A percentile compares a stretch with the other conserved stretches of the same genome.
Conservation (phyloP, 441 rosid genomes). For the Croton laevigatus region DNA sequence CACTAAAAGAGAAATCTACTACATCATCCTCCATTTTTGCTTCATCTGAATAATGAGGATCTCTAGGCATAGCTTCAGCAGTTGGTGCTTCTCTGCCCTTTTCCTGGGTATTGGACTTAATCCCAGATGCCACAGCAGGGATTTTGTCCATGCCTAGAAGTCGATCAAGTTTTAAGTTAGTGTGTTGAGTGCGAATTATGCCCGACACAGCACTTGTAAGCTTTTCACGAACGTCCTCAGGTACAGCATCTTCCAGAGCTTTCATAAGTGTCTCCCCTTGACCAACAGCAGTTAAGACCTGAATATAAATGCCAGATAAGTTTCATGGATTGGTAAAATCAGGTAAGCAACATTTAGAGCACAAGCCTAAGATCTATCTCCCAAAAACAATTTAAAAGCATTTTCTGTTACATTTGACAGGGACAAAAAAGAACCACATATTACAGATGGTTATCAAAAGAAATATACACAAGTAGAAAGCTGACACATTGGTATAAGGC, state of each 20-base stretch:
- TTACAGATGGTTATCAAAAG: conserved; percentile 1
- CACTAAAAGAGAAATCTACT: conserved; percentile 36
- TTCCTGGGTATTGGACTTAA: conserved; percentile 42
- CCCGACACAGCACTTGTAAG: conserved; percentile 66
- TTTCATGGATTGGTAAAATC: conserved; percentile 25
- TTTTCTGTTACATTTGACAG: neutral
- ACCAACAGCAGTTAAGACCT: conserved; percentile 85
- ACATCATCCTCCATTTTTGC: conserved; percentile 39
- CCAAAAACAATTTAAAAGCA: conserved; percentile 8
- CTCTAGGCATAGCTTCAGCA: conserved; percentile 34
- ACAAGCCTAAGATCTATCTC: conserved; percentile 7
- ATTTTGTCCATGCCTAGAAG: conserved; percentile 39
- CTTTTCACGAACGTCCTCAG: conserved; percentile 90
- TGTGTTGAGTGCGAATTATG: conserved; percentile 53
- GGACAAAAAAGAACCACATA: conserved; percentile 8
- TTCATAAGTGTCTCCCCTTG: conserved; percentile 83
- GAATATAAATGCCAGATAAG: conserved; percentile 34
- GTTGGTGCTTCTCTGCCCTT: conserved; percentile 33
- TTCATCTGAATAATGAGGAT: conserved; percentile 40
- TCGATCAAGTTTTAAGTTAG: conserved; percentile 48
- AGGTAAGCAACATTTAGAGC: conserved; percentile 15
- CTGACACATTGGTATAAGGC: neutral
- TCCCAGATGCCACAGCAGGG: conserved; percentile 39
- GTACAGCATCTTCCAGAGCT: conserved; percentile 92
- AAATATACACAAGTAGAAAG: conserved; percentile 9